Evolutionary conservation across 306 rosid species (phyloP), one percentile per base, ranked within the genome.

Genomic region (Trichosanthes truncata): DNA sequence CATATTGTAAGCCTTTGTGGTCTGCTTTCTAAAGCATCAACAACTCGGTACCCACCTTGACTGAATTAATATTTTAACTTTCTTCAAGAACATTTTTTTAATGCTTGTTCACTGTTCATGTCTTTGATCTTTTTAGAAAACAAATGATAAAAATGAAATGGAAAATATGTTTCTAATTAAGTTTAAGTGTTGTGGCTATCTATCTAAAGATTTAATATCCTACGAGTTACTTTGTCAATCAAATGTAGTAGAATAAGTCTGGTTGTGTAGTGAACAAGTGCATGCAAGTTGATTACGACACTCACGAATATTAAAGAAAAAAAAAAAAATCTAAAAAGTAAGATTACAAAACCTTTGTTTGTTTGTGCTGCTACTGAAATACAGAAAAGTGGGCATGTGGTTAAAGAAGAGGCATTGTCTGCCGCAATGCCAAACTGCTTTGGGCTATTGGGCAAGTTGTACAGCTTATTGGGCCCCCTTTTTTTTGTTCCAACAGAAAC

Each of bases 1-100:
- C 43, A 73, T 73, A 51, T 48, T 73, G 17, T 48, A 72, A 72
- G 57, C 53, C 13, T 43, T 46, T 73, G 36, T 17, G 78, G 43
- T 48, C 43, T 73, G 78, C 60, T 29, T 73, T 73, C 43, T 14
- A 29, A 73, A 73, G 78, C 56, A 73, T 49, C 78, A 68, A 29
- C 61, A 49, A 48, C 61, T 49, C 8, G 43, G 60, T 73, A 73
- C 78, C 59, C 78, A 73, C 61, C 29, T 73, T 73, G 78, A 73
- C 78, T 73, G 45, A 29, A 29, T 49, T 73, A 9, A 72, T 46
- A 20, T 72, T 41, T 40, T 3, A 68, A 68, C 33, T 68, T 68
- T 41, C 31, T 67, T 67, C 74, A 66, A 36, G 7, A 36, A 9
- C 45, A 66, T 56, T 10, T 56, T 2, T 56, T 56, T n/a, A 12